Percentiles rank a stretch among this genome's conserved stretches.
These are phyloP conservation scores for Emmonsia crescens DNA, from an alignment of 2,329 filamentous ascomycete species.

Conservation along the genomic window DNA sequence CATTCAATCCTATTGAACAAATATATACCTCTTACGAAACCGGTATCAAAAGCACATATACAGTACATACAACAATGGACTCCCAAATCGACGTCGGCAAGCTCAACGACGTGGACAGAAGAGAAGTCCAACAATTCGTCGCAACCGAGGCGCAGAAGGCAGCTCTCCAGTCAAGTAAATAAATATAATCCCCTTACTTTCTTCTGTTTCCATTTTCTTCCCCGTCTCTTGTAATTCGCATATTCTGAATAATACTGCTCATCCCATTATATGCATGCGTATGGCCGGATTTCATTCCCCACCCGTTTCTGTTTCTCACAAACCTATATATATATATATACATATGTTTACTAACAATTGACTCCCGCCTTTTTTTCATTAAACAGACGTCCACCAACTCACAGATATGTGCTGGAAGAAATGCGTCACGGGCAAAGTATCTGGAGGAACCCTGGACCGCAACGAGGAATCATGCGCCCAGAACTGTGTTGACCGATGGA, in stretches of 20 bases:
- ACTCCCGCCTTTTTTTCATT: constrained; percentile 10
- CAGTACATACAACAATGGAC: constrained; percentile 25
- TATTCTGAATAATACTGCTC: background rate
- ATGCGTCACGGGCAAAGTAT: constrained; percentile 68
- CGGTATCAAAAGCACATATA: background rate
- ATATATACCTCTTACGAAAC: background rate
- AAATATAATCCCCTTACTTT: background rate
- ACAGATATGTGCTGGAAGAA: constrained; percentile 88
- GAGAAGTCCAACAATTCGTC: constrained; percentile 78
- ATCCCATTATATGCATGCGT: background rate
- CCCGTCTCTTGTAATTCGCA: background rate
- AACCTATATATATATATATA: background rate
- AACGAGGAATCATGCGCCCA: constrained; percentile 72
- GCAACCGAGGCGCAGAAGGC: constrained; percentile 76
- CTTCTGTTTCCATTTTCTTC: constrained; percentile 2
- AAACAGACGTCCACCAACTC: constrained; percentile 51
- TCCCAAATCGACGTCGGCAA: constrained; percentile 53
- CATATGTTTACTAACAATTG: background rate
- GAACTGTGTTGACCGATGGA: constrained; percentile 89
- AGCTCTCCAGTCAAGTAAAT: constrained; percentile 39
- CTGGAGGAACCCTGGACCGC: constrained; percentile 60
- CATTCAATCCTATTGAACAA: background rate
- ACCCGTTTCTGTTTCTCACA: constrained; percentile 27
- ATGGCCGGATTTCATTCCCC: background rate
- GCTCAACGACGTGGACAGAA: constrained; percentile 72